Evolutionary conservation across 2,329 filamentous ascomycete species (phyloP).

Genomic region (Endothia cerciana): DNA sequence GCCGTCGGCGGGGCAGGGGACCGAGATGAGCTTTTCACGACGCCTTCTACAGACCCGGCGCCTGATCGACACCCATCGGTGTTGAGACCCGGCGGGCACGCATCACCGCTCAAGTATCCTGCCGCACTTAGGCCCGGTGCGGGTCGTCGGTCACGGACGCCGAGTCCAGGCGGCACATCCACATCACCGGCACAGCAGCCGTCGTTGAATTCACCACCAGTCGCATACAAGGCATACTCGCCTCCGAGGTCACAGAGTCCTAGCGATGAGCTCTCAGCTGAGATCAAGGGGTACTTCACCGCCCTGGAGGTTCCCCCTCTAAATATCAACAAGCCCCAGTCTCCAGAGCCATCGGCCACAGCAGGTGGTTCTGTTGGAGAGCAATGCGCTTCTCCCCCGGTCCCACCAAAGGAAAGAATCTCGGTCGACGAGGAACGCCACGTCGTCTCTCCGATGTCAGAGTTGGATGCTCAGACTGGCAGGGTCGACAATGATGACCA

Average conservation of each 20-base stretch:
- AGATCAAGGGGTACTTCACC: slow-evolving; percentile 26
- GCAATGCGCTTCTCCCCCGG: slow-evolving; percentile 23
- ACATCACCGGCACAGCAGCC: neutral
- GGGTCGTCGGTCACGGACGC: slow-evolving; percentile 19
- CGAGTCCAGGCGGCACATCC: slow-evolving; percentile 5
- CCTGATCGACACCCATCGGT: slow-evolving; percentile 26
- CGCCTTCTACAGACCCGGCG: slow-evolving; percentile 16
- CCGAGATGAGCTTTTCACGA: slow-evolving; percentile 19
- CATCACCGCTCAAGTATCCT: slow-evolving; percentile 25
- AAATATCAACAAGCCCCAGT: slow-evolving; percentile 14
- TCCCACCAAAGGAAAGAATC: slow-evolving; percentile 27
- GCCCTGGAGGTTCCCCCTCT: slow-evolving; percentile 24
- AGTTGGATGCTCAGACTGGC: slow-evolving; percentile 5
- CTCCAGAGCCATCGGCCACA: slow-evolving; percentile 6
- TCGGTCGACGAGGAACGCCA: slow-evolving; percentile 1
- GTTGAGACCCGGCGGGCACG: slow-evolving; percentile 25
- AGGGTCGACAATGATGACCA: neutral
- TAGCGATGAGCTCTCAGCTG: slow-evolving; percentile 19
- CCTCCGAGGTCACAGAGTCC: slow-evolving; percentile 22
- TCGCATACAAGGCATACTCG: slow-evolving; percentile 27
- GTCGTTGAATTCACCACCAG: slow-evolving; percentile 3
- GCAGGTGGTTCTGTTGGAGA: slow-evolving; percentile 9
- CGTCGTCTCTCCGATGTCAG: neutral
- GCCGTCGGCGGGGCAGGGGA: neutral
- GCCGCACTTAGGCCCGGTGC: slow-evolving; percentile 26